Evolutionary conservation across 208 protist species (phyloP).

Genomic region (Wallacemonas rigidus): DNA sequence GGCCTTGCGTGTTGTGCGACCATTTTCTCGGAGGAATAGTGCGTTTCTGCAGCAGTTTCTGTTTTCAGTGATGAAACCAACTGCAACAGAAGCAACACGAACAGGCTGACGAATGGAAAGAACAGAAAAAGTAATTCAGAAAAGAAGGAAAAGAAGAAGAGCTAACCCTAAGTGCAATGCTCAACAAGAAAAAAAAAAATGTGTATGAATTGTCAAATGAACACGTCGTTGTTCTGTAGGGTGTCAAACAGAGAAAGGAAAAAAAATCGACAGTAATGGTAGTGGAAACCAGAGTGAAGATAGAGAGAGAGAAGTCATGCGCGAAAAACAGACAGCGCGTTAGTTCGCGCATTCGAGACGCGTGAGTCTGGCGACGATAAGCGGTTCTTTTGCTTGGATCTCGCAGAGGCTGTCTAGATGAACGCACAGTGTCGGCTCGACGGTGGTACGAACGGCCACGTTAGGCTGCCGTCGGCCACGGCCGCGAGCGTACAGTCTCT

Average conservation of each 20-base stretch:
- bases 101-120: conserved; percentile 6
- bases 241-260: not conserved
- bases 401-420: conserved; percentile 33
- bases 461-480: conserved; percentile 23
- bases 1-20: too few relatives aligned
- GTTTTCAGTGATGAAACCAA: too few relatives aligned
- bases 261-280: not conserved
- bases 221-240: not conserved
- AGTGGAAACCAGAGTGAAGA: too few relatives aligned
- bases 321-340: not conserved
- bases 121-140: not conserved
- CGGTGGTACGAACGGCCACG: conserved; percentile 28
- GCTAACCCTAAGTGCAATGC: not conserved
- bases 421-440: conserved; percentile 32
- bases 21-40: too few relatives aligned
- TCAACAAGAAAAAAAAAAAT: conserved; percentile 7
- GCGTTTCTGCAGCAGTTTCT: too few relatives aligned
- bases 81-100: not conserved
- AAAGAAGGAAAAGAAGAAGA: too few relatives aligned
- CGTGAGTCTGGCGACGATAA: conserved; percentile 28
- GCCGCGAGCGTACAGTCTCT: not conserved
- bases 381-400: conserved; percentile 25
- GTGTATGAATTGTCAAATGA: conserved; percentile 19
- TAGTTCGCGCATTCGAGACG: conserved; percentile 17
- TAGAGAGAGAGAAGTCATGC: too few relatives aligned